Percentiles rank a stretch among this genome's conserved stretches.
Evolutionary conservation across 352 stramenopile genomes (phyloP).

Genomic region (Globisporangium solare): DNA sequence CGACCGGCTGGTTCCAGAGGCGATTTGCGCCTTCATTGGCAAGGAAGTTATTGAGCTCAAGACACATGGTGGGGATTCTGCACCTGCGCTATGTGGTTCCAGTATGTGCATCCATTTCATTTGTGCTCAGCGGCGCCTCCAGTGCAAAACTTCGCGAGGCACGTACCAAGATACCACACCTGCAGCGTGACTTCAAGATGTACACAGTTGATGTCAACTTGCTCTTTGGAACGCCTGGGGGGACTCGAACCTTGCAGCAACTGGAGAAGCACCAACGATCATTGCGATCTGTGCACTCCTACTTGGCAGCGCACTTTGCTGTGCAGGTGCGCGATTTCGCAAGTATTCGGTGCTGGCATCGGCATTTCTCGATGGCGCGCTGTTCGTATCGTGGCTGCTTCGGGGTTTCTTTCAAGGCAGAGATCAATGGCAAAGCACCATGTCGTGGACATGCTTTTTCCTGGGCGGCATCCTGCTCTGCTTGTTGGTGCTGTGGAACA

Average conservation of each 20-base stretch:
- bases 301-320: slow-evolving; percentile 13
- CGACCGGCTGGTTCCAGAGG: not conserved
- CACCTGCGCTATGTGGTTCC: not conserved
- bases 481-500: slow-evolving; percentile 19
- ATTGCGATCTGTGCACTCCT: slow-evolving; percentile 10
- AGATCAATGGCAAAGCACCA: slow-evolving; percentile 19
- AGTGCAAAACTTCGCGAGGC: not conserved
- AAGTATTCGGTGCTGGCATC: slow-evolving; percentile 15
- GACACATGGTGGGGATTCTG: not conserved
- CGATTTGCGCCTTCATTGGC: not conserved
- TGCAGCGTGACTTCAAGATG: slow-evolving; percentile 4
- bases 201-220: slow-evolving; percentile 14
- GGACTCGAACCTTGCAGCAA: slow-evolving; percentile 10
- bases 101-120: not conserved
- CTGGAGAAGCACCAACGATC: slow-evolving; percentile 19
- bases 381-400: slow-evolving; percentile 17
- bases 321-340: slow-evolving; percentile 15
- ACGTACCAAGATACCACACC: not conserved
- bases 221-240: slow-evolving; percentile 14
- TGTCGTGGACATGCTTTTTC: slow-evolving; percentile 39
- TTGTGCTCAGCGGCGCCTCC: not conserved
- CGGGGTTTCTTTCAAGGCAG: slow-evolving; percentile 2
- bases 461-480: slow-evolving; percentile 26
- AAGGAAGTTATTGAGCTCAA: not conserved
- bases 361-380: slow-evolving; percentile 22